Evolutionary conservation across 331 rosid genomes (phyloP).

Genomic region (Prunus yedoensis): DNA sequence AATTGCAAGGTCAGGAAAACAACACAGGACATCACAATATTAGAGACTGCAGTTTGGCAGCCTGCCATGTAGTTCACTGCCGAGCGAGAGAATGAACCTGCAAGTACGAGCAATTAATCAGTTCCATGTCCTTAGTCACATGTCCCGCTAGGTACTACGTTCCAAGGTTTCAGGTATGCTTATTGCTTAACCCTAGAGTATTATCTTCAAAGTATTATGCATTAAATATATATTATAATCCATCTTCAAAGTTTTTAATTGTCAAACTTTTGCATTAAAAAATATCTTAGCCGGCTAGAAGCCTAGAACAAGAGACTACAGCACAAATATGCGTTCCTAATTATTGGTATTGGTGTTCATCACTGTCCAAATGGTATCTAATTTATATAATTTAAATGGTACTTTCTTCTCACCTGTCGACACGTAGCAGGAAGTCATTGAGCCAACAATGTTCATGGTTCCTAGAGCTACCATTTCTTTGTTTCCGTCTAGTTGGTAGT

Average conservation of each 20-base stretch:
- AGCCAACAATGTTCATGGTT: constrained; percentile 86
- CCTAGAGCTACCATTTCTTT: constrained; percentile 98
- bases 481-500: constrained; percentile 94
- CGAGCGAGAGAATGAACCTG: constrained; percentile 96
- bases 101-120: constrained; percentile 24
- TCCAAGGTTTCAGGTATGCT: background rate
- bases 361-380: background rate
- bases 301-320: background rate
- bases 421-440: constrained; percentile 93
- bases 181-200: background rate
- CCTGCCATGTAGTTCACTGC: constrained; percentile 97
- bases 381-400: background rate
- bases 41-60: constrained; percentile 85
- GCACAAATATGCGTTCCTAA: background rate
- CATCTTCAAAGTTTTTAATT: background rate
- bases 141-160: background rate
- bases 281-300: background rate
- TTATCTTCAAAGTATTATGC: background rate
- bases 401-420: constrained; percentile 70
- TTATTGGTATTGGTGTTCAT: too few relatives aligned
- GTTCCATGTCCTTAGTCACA: constrained; percentile 3
- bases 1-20: constrained; percentile 78
- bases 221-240: background rate
- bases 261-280: background rate
- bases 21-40: constrained; percentile 80